Evolutionary conservation across 768 basidiomycete genomes (phyloP), one percentile per base, ranked within the genome.

Genomic region (Lactarius sanguifluus): DNA sequence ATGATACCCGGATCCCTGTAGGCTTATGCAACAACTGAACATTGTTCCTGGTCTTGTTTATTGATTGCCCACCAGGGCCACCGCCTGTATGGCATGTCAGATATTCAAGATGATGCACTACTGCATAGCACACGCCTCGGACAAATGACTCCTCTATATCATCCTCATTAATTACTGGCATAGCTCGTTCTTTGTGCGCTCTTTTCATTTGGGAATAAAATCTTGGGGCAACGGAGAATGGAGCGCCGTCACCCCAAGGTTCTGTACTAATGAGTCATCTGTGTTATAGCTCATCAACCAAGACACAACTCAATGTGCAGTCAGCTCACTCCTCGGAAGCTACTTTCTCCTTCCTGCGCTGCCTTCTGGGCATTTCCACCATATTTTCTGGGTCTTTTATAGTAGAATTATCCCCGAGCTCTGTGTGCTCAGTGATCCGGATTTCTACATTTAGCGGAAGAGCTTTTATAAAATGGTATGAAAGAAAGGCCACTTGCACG

Each of bases 21-120:
- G 95, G 94, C 71, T 87, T 89, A 75, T 98, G 95, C 47, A 93
- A 78, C 34, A 98, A 81, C 73, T 94, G 93, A 32, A 96, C 94
- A 73, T 92, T 91, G 77, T 95, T 88, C 80, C 89, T 85, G 66
- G 92, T 94, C 80, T 97, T 98, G 81, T 98, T 96, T 75, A 96
- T 88, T 32, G 93, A 94, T 81, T 98, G 95, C n/a, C 95, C 95
- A 34, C 95, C 95, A 68, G 94, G 94, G 20, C 94, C 95, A 73
- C 91, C 88, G 55, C 93, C 93, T 94, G 73, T 32, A 57, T 43
- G 36, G 28, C 64, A 60, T 40, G 66, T 66, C 43, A 68, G 61
- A 61, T 64, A 62, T 30, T 25, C 59, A 54, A 61, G 38, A 16
- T 45, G 55, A 57, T 64, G 41, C 43, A 57, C 57, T 34, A 57